Evolutionary conservation across 75 land plant species (phyloP).

Genomic region (Selaginella tamariscina): DNA sequence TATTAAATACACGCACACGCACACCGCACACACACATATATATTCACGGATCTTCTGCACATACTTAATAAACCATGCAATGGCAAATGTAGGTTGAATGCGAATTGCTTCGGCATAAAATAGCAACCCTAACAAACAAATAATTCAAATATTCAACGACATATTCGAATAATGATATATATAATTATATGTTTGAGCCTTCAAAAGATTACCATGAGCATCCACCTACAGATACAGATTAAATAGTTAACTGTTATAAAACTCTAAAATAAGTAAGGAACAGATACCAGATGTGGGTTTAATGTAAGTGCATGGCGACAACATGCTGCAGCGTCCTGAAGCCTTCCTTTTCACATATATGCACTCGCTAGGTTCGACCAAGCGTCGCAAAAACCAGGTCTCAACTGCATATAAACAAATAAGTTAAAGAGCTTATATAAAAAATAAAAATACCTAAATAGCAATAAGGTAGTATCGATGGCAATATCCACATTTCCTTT

Average conservation of each 20-base stretch:
- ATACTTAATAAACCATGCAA: constrained; percentile 98
- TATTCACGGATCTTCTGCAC: constrained; percentile 54
- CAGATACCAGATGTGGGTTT: constrained; percentile 84
- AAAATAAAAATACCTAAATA: constrained; percentile 87
- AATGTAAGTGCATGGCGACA: constrained; percentile 84
- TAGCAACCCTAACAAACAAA: constrained; percentile 52
- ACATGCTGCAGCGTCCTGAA: constrained; percentile 82
- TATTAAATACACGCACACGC: constrained; percentile 1
- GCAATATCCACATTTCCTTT: constrained; percentile 95
- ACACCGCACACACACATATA: constrained; percentile 12
- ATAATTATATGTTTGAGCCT: constrained; percentile 76
- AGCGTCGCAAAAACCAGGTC: constrained; percentile 93
- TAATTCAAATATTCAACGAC: not conserved
- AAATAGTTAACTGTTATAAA: not conserved
- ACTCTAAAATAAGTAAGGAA: constrained; percentile 15
- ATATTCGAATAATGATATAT: not conserved
- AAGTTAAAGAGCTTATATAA: not conserved
- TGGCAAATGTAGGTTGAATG: constrained; percentile 84
- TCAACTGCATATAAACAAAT: constrained; percentile 37
- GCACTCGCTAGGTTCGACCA: constrained; percentile 99
- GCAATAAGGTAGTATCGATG: constrained; percentile 73
- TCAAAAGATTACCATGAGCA: constrained; percentile 94
- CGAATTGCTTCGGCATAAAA: constrained; percentile 85
- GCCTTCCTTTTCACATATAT: constrained; percentile 89
- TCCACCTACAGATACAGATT: constrained; percentile 47